Evolutionary conservation across 2,329 filamentous ascomycete species (phyloP).

Genomic region (Ceratocystis smalleyi): DNA sequence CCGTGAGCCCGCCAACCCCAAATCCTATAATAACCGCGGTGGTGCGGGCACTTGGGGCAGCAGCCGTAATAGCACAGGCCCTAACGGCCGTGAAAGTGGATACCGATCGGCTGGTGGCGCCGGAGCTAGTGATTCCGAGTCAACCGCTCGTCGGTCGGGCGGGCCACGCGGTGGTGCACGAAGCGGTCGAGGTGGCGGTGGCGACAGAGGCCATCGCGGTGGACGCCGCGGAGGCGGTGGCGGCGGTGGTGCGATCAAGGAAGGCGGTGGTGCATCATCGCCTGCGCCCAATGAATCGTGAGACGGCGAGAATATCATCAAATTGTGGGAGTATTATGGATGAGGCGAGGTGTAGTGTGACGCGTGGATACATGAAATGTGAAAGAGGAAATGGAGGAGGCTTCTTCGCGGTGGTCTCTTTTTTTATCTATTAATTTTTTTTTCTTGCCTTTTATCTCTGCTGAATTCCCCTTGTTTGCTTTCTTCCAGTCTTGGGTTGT

Average conservation of each 20-base stretch:
- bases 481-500: background rate
- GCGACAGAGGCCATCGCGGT: slow-evolving; percentile 33
- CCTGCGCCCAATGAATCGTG: slow-evolving; percentile 31
- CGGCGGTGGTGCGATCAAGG: slow-evolving; percentile 37
- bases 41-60: slow-evolving; percentile 53
- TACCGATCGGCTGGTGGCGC: slow-evolving; percentile 60
- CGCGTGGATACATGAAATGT: no score
- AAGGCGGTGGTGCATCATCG: slow-evolving; percentile 39
- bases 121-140: slow-evolving; percentile 56
- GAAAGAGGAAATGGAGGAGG: background rate
- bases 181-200: slow-evolving; percentile 34
- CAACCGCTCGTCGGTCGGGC: slow-evolving; percentile 31
- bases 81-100: slow-evolving; percentile 45
- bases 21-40: slow-evolving; percentile 41
- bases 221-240: slow-evolving; percentile 40
- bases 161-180: slow-evolving; percentile 42
- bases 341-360: background rate
- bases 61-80: slow-evolving; percentile 45
- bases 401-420: background rate
- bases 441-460: background rate
- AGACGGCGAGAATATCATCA: background rate
- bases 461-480: background rate
- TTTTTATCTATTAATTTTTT: slow-evolving; percentile 1
- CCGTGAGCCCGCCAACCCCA: slow-evolving; percentile 32
- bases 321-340: background rate